A percentile compares a stretch with the other conserved stretches of the same genome.
Evolutionary conservation across 2,329 filamentous ascomycete species (phyloP).

Genomic region (Cyphellophora europaea): DNA sequence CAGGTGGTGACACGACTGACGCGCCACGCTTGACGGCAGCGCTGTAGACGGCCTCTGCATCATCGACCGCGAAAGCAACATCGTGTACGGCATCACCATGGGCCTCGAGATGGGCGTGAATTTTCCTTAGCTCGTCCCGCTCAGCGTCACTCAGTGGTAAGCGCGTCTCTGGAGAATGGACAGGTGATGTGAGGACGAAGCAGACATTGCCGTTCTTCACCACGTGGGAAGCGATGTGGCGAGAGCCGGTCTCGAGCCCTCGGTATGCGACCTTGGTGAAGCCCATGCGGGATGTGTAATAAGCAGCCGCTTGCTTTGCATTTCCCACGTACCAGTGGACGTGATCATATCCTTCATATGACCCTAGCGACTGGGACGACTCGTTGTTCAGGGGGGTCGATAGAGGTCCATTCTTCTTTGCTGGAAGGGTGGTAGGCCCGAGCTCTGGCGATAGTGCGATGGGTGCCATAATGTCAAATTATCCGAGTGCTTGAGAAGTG

Average conservation of each 20-base stretch:
- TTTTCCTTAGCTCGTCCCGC: constrained; percentile 56
- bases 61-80: constrained; percentile 89
- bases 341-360: constrained; percentile 80
- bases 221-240: constrained; percentile 74
- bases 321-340: constrained; percentile 96
- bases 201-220: constrained; percentile 65
- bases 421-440: not conserved
- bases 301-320: constrained; percentile 86
- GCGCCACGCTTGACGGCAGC: constrained; percentile 53
- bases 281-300: constrained; percentile 80
- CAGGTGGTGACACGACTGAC: constrained; percentile 32
- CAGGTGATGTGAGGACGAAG: constrained; percentile 76
- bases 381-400: not conserved
- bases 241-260: constrained; percentile 79
- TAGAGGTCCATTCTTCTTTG: too few relatives aligned
- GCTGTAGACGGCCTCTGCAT: constrained; percentile 69
- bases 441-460: constrained; percentile 8
- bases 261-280: constrained; percentile 75
- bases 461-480: constrained; percentile 14
- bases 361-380: constrained; percentile 6
- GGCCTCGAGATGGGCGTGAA: constrained; percentile 72
- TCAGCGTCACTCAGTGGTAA: constrained; percentile 42
- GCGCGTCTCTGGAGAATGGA: constrained; percentile 58
- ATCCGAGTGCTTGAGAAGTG: too few relatives aligned
- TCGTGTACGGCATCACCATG: constrained; percentile 95